Evolutionary conservation across 2,329 filamentous ascomycete genomes (phyloP).

Genomic region (Lecanicillium sp.): DNA sequence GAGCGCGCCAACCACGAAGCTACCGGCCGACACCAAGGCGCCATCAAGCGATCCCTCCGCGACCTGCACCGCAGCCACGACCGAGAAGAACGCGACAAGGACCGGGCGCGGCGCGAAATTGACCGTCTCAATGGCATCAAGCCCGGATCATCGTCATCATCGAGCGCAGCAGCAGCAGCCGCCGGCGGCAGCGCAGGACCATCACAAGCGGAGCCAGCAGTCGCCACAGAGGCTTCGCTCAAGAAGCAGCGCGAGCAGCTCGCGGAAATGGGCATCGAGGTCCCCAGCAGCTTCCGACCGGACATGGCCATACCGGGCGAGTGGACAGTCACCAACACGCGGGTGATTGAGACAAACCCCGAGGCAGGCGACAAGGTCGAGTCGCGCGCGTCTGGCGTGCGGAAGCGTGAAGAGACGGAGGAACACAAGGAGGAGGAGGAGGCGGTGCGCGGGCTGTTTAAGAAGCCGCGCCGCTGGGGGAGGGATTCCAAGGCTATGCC

Average conservation of each 20-base stretch:
- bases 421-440: constrained; percentile 55
- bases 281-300: constrained; percentile 69
- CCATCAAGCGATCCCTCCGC: constrained; percentile 81
- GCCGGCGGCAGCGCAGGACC: no score
- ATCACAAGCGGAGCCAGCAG: constrained; percentile 15
- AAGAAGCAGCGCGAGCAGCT: constrained; percentile 84
- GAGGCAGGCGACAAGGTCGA: constrained; percentile 37
- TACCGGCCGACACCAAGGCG: constrained; percentile 75
- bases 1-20: constrained; percentile 86
- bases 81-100: constrained; percentile 70
- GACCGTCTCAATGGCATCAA: constrained; percentile 77
- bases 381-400: constrained; percentile 46
- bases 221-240: constrained; percentile 52
- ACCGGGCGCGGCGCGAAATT: constrained; percentile 76
- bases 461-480: constrained; percentile 50
- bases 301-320: constrained; percentile 86
- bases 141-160: constrained; percentile 31
- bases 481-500: constrained; percentile 42
- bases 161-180: constrained; percentile 6
- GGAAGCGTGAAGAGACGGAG: constrained; percentile 55
- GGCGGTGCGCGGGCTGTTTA: constrained; percentile 50
- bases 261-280: constrained; percentile 74
- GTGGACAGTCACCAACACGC: constrained; percentile 68
- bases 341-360: constrained; percentile 40
- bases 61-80: constrained; percentile 83